Evolutionary conservation across 352 stramenopile genomes (phyloP), one percentile per base, ranked within the genome.

Genomic region (Globisporangium spinosum): DNA sequence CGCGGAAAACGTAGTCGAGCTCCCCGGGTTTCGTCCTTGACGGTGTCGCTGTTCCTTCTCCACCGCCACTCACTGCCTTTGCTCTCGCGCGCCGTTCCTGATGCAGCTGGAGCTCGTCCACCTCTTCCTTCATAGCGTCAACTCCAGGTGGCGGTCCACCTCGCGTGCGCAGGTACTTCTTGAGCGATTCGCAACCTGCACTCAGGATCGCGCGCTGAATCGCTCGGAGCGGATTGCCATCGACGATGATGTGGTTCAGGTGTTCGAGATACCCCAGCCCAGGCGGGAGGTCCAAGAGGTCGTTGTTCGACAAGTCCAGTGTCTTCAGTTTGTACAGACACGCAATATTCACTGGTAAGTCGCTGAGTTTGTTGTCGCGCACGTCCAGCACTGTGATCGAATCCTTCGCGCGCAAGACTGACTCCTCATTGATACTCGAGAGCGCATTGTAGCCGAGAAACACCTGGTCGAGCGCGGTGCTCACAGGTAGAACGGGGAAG

Each of bases 401-500:
- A 51, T 93, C 73, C 63, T 91, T 84, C 9, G 78, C 77, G 3
- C 82, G 76, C 23, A 90, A 64, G 5, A 94, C 75, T 4, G 82
- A 90, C 0, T 65, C 63, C 35, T 89, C 82, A 49, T 92, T 74
- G 43, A 94, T 81, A 38, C 60, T 74, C 3, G 73, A 64, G 5
- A 96, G 79, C 3, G 67, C 49, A 32, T 96, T 96, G 67, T 86
- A 96, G 15, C 88, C 87, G 7, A 96, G 67, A 56, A 93, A 92
- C 2, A 94, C 73, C 58, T 93, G 84, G 56, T 96, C 86, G 17
- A 96, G 70, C 25, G 38, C 65, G 12, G 81, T 76, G n/a, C 78
- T 72, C 32, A 81, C 71, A 1, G 87, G 87, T 20, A 94, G 59
- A 43, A 82, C 62, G 0, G 87, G 87, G n/a, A 94, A 92, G 1